These are phyloP conservation scores for Ceratocystis lukuohia DNA, from an alignment of 2,329 filamentous ascomycete species.

Conservation along the genomic window DNA sequence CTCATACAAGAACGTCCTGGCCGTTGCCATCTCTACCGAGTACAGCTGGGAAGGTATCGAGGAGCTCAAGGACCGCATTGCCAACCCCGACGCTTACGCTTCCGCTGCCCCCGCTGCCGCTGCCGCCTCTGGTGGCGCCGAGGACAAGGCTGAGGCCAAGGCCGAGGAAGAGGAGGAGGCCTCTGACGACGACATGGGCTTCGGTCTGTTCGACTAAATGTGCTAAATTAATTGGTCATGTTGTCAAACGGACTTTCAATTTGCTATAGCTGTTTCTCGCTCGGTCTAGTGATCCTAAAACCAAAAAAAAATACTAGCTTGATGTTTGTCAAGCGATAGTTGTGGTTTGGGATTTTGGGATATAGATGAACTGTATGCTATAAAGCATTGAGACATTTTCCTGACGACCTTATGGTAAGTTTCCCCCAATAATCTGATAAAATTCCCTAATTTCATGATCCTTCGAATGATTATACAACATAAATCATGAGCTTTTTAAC, in stretches of 20 bases:
- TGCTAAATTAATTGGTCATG: conserved; percentile 31
- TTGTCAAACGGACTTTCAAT: conserved; percentile 72
- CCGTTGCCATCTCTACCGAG: conserved; percentile 81
- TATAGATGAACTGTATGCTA: conserved; percentile 5
- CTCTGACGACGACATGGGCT: conserved; percentile 33
- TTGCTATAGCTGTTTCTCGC: conserved; percentile 23
- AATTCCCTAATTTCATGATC: conserved; percentile 21
- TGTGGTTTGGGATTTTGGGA: not conserved
- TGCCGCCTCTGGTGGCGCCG: conserved; percentile 37
- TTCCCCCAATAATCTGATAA: conserved; percentile 18
- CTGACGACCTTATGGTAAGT: conserved; percentile 32
- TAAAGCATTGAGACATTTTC: conserved; percentile 16
- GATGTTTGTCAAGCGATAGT: not conserved
- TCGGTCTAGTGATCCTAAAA: not conserved
- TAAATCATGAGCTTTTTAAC: conserved; percentile 55
- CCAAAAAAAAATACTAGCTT: conserved; percentile 7
- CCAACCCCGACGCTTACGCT: conserved; percentile 96
- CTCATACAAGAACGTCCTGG: conserved; percentile 90
- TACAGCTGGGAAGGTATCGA: conserved; percentile 92
- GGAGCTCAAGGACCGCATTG: conserved; percentile 98
- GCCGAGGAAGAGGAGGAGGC: conserved; percentile 56
- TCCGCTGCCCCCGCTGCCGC: conserved; percentile 60
- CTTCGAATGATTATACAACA: conserved; percentile 42
- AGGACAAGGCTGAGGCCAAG: conserved; percentile 46
- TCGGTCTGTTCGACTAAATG: conserved; percentile 60